These are phyloP conservation scores for Pythium dissotocum DNA, from an alignment of 352 stramenopile species.

Conservation along the genomic window DNA sequence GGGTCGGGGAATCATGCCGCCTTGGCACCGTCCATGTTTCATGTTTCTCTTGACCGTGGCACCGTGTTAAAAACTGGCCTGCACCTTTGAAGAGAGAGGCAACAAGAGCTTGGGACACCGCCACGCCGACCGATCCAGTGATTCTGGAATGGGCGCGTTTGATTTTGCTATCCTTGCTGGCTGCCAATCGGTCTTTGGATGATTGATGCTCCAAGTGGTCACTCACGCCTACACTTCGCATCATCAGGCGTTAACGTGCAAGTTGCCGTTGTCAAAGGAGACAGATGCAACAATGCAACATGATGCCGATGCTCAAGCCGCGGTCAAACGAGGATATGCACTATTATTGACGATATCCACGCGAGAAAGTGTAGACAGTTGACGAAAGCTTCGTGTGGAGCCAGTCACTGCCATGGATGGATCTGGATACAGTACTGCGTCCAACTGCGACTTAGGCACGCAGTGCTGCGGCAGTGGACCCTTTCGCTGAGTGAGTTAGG, in stretches of 20 bases:
- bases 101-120: neutral
- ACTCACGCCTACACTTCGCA: too few relatives aligned
- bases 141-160: neutral
- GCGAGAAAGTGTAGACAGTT: neutral
- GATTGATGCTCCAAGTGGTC: neutral
- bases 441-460: too few relatives aligned
- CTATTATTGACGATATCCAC: too few relatives aligned
- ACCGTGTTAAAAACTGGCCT: conserved; percentile 22
- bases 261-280: too few relatives aligned
- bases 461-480: too few relatives aligned
- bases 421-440: too few relatives aligned
- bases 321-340: too few relatives aligned
- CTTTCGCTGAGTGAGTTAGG: too few relatives aligned
- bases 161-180: neutral
- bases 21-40: conserved; percentile 7
- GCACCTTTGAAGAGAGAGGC: conserved; percentile 9
- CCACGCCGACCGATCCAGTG: neutral
- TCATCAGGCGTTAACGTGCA: neutral
- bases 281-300: neutral
- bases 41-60: conserved; percentile 25
- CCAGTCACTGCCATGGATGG: neutral
- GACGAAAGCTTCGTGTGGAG: neutral
- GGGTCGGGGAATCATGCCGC: conserved; percentile 23
- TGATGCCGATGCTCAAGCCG: too few relatives aligned
- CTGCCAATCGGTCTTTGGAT: neutral